Base-by-base conservation (phyloP, 2,329 filamentous ascomycete species). In the Colletotrichum godetiae region DNA sequence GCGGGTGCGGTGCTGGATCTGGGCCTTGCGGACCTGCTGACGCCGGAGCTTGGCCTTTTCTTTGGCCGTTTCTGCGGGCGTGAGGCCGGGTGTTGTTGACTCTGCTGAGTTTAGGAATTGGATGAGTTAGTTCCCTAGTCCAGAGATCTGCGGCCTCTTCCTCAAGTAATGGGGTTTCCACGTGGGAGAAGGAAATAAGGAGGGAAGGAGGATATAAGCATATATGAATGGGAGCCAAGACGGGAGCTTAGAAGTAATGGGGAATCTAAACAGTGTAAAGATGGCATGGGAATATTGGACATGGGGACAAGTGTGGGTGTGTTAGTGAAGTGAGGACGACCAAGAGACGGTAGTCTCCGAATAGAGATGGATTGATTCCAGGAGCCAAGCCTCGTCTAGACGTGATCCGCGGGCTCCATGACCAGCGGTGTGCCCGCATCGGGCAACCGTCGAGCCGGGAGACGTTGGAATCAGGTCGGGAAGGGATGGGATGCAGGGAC, bases 1-100 rank as follows among this genome's bases (percentile, higher is more conserved):
- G 77, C 88, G 86, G 78, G 88, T 85, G 19, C 88, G 87, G 76
- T 90, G 88, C 77, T 89, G 85, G 49, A 86, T 84, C 82, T 90
- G 88, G 2, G 88, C 88, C 27, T 82, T 84, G 3, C 88, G 81
- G 64, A 90, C 88, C 74, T 90, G 88, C 3, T 85, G 84, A 0
- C 88, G 84, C 5, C 88, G 85, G 19, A 82, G 74, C 76, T 86
- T 83, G 27, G 85, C 81, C 78, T 87, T 88, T 66, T 84, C 82
- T 76, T 79, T 76, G 3, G 55, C 37, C n/a, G 37, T 58, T 19
- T 73, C 71, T 19, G 67, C 61, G 24, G 19, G 2, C 35, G 49
- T 56, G 52, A 55, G 15, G 19, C 15, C 27, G 33, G 33, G 19
- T 49, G 49, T 5, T 4, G 71, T 5, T 5, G 71, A 61, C 19